Conservation (phyloP, 768 basidiomycete genomes). For the Grammothele lineata region DNA sequence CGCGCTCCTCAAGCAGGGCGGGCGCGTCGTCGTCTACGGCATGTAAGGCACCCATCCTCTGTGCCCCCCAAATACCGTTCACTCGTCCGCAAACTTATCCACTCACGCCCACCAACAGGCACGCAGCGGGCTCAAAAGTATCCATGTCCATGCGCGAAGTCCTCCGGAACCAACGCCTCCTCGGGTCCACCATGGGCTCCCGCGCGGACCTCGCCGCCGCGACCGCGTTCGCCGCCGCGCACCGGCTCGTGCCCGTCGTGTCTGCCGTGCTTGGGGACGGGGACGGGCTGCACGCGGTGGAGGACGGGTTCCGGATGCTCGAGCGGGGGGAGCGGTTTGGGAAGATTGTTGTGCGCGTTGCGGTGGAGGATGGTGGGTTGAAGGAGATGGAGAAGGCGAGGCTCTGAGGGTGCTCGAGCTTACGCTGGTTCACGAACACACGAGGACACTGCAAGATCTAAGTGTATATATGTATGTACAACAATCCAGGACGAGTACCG, state of each 20-base stretch:
- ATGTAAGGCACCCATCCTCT: conserved; percentile 26
- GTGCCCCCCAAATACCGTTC: no score
- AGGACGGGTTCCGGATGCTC: conserved; percentile 69
- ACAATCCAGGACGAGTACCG: conserved; percentile 4
- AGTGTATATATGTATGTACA: conserved; percentile 15
- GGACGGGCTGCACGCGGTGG: conserved; percentile 50
- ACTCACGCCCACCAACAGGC: conserved; percentile 49
- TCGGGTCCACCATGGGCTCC: conserved; percentile 86
- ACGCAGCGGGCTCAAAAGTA: conserved; percentile 49
- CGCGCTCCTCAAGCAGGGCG: conserved; percentile 34
- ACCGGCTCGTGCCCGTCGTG: conserved; percentile 66
- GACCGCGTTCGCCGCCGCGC: conserved; percentile 61
- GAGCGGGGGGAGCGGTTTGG: conserved; percentile 68
- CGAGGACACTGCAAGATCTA: neutral
- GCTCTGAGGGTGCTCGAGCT: neutral
- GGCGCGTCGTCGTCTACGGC: conserved; percentile 34
- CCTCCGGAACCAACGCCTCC: conserved; percentile 65
- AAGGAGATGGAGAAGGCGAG: no score
- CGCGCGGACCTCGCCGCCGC: conserved; percentile 68
- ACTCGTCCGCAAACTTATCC: conserved; percentile 4
- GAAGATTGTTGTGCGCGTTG: conserved; percentile 62
- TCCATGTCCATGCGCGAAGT: conserved; percentile 77
- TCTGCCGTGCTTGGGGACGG: conserved; percentile 68
- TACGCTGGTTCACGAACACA: no score
- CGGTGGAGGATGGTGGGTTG: no score